Evolutionary conservation across 306 rosid genomes (phyloP).

Genomic region (Medicago arabica): DNA sequence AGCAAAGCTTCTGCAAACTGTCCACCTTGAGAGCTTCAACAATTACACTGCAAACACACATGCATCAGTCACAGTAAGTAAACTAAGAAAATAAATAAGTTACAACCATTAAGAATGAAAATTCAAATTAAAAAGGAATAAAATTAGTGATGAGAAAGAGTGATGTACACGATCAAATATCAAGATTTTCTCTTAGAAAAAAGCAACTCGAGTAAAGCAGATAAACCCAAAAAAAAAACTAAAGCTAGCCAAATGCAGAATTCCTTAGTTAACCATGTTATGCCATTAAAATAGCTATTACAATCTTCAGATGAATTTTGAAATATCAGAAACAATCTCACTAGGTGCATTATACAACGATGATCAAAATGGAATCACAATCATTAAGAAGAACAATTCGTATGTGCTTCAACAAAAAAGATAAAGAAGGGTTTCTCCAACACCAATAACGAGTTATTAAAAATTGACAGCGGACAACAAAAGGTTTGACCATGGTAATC

Average conservation of each 20-base stretch:
- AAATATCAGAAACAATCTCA: not conserved
- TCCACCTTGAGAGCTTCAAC: constrained; percentile 87
- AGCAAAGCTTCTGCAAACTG: constrained; percentile 82
- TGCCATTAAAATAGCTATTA: not conserved
- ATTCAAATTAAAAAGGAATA: not conserved
- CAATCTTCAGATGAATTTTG: not conserved
- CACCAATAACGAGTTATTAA: not conserved
- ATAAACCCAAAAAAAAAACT: not conserved
- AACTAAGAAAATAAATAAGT: constrained; percentile 15
- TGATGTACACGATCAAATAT: no score
- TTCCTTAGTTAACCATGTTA: not conserved
- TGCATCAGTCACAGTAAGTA: constrained; percentile 14
- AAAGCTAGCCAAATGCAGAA: not conserved
- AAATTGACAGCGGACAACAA: not conserved
- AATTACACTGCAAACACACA: constrained; percentile 63
- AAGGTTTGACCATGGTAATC: not conserved
- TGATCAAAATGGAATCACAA: not conserved
- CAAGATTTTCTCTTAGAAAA: not conserved
- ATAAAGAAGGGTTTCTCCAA: not conserved
- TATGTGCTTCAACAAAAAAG: not conserved
- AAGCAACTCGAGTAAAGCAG: not conserved
- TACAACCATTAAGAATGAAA: not conserved
- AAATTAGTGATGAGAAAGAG: not conserved
- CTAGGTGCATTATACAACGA: not conserved
- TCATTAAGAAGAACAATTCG: not conserved